A percentile compares a stretch with the other conserved stretches of the same genome.
These are phyloP conservation scores for Aspergillus sclerotiicarbonarius DNA, from an alignment of 495 filamentous ascomycete genomes.

Conservation along the genomic window DNA sequence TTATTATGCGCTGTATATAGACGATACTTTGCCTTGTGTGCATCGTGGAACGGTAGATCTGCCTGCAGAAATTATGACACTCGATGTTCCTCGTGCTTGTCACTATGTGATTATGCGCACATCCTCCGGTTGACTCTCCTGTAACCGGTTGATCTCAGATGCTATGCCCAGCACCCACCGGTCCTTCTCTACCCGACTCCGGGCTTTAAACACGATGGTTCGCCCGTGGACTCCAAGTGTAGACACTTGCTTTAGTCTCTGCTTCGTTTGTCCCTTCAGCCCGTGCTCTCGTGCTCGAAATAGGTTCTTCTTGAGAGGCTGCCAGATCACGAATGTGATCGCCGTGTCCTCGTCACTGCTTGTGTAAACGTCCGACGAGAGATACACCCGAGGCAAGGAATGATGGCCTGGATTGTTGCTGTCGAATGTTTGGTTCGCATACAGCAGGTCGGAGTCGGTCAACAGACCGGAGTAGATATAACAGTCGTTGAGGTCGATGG, in stretches of 20 bases:
- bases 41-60: background rate
- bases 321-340: conserved; percentile 73
- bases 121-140: conserved; percentile 54
- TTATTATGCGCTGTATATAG: conserved; percentile 1
- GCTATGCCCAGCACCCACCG: conserved; percentile 72
- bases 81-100: background rate
- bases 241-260: conserved; percentile 50
- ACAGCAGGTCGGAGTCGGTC: conserved; percentile 65
- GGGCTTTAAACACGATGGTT: conserved; percentile 68
- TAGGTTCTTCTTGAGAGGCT: conserved; percentile 56
- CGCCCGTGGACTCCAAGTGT: conserved; percentile 61
- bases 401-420: conserved; percentile 63
- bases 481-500: conserved; percentile 63
- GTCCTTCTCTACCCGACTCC: conserved; percentile 70
- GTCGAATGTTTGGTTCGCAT: conserved; percentile 69
- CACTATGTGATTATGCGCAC: conserved; percentile 47
- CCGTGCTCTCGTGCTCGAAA: conserved; percentile 55
- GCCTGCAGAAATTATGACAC: background rate
- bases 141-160: conserved; percentile 70
- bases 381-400: conserved; percentile 63
- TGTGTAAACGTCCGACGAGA: conserved; percentile 61
- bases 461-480: conserved; percentile 71
- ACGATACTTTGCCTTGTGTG: background rate
- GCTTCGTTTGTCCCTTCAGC: conserved; percentile 40
- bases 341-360: conserved; percentile 68